Percentiles rank a stretch among this genome's conserved stretches.
Conservation (phyloP, 306 rosid species). For the Corylus heterophylla region DNA sequence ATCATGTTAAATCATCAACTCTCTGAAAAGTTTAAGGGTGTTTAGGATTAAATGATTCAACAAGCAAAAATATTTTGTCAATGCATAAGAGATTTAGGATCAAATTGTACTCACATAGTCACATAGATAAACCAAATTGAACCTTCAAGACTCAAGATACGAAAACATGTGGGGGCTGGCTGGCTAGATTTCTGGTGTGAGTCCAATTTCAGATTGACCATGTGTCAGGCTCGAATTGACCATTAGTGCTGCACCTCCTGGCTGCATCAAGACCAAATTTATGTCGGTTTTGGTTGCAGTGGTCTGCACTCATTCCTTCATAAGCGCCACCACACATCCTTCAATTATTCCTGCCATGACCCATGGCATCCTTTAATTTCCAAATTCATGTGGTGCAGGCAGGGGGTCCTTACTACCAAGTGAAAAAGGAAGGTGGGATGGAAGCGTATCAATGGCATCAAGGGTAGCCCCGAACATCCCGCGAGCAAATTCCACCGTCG, state of each 20-base stretch:
- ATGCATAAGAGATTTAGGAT: no score
- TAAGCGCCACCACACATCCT: background rate
- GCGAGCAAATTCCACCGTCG: conserved; percentile 69
- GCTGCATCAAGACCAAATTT: background rate
- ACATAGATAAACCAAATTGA: no score
- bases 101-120: no score
- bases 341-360: background rate
- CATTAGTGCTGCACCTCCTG: background rate
- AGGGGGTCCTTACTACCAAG: conserved; percentile 91
- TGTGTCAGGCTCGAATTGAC: background rate
- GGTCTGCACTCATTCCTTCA: background rate
- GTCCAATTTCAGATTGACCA: background rate
- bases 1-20: no score
- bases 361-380: background rate
- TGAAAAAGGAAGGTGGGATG: conserved; percentile 93
- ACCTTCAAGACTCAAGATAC: no score
- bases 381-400: conserved; percentile 37
- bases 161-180: background rate
- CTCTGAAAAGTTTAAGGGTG: no score
- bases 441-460: conserved; percentile 80
- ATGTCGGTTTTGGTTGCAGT: background rate
- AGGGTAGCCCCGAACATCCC: conserved; percentile 71
- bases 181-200: background rate
- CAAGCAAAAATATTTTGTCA: no score
- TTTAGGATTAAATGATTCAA: no score